phyloP scores from a whole-genome alignment of 441 rosid genomes.

The Pelargonium citronellum region DNA sequence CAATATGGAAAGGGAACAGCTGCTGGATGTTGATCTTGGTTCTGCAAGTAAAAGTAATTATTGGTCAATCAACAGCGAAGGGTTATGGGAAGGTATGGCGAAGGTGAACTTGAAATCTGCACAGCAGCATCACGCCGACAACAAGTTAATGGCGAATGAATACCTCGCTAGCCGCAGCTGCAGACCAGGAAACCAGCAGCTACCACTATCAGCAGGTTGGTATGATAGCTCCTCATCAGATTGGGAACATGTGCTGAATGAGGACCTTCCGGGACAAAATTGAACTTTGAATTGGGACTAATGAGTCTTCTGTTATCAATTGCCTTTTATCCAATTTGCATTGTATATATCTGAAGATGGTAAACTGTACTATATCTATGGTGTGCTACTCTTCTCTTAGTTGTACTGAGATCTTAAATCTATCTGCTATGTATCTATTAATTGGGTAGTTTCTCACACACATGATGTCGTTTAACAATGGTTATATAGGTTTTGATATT shows the following conservation, averaged over 20 bases:
- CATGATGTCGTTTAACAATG: too few species aligned
- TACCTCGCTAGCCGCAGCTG: background rate
- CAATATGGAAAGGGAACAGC: conserved; percentile 19
- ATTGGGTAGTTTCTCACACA: too few species aligned
- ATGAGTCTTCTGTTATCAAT: too few species aligned
- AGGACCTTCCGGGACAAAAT: conserved; percentile 36
- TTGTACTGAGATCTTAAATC: too few species aligned
- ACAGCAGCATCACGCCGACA: conserved; percentile 11
- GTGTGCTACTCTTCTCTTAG: too few species aligned
- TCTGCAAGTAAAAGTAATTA: conserved; percentile 22
- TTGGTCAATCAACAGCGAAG: conserved; percentile 10
- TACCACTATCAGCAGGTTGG: conserved; percentile 18
- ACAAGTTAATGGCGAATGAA: background rate
- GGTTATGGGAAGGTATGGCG: conserved; percentile 9
- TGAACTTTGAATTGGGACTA: conserved; percentile 18
- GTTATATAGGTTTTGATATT: too few species aligned
- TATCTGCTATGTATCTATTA: too few species aligned
- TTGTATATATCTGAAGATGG: too few species aligned
- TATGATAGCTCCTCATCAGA: conserved; percentile 48
- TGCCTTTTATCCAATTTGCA: too few species aligned
- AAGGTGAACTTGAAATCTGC: conserved; percentile 17
- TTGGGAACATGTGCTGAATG: conserved; percentile 65
- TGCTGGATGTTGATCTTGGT: conserved; percentile 20
- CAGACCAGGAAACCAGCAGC: conserved; percentile 23
- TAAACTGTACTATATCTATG: too few species aligned